Evolutionary conservation across 1,284 basidiomycete species (phyloP).

Genomic region (Cutaneotrichosporon sp.): DNA sequence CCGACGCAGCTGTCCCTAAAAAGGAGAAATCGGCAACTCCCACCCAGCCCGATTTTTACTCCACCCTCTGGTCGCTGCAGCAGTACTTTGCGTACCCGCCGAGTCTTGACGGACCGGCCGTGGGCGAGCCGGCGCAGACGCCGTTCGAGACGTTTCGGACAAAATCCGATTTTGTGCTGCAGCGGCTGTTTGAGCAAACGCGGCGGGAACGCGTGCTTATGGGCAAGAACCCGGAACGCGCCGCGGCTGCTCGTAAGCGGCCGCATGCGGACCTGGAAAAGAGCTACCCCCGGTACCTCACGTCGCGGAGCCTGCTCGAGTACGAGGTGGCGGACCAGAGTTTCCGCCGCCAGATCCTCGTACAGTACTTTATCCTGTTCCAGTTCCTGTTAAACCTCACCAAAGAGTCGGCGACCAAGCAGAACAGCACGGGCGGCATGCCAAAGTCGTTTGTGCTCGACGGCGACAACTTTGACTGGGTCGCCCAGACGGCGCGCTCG

Average conservation of each 20-base stretch:
- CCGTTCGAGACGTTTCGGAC: conserved; percentile 35
- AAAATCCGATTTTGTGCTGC: conserved; percentile 39
- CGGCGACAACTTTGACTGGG: conserved; percentile 31
- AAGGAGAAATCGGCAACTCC: neutral
- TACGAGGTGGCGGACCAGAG: conserved; percentile 40
- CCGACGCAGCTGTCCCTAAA: neutral
- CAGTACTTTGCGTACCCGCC: conserved; percentile 44
- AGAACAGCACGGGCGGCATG: conserved; percentile 43
- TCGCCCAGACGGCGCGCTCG: conserved; percentile 22
- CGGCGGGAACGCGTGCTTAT: conserved; percentile 27
- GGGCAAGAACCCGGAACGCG: conserved; percentile 24
- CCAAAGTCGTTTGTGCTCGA: conserved; percentile 41
- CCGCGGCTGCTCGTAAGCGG: conserved; percentile 22
- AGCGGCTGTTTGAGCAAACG: conserved; percentile 38
- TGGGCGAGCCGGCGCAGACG: conserved; percentile 19
- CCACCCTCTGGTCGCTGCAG: conserved; percentile 46
- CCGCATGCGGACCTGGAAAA: conserved; percentile 22
- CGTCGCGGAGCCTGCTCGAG: conserved; percentile 37
- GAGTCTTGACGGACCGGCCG: conserved; percentile 33
- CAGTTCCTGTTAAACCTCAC: conserved; percentile 44
- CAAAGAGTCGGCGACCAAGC: conserved; percentile 33
- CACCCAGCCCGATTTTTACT: conserved; percentile 39
- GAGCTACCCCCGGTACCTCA: conserved; percentile 44
- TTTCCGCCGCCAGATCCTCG: conserved; percentile 46
- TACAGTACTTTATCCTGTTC: conserved; percentile 47